Evolutionary conservation across 2,329 filamentous ascomycete genomes (phyloP), one percentile per base, ranked within the genome.

Genomic region (Microsporum canis): DNA sequence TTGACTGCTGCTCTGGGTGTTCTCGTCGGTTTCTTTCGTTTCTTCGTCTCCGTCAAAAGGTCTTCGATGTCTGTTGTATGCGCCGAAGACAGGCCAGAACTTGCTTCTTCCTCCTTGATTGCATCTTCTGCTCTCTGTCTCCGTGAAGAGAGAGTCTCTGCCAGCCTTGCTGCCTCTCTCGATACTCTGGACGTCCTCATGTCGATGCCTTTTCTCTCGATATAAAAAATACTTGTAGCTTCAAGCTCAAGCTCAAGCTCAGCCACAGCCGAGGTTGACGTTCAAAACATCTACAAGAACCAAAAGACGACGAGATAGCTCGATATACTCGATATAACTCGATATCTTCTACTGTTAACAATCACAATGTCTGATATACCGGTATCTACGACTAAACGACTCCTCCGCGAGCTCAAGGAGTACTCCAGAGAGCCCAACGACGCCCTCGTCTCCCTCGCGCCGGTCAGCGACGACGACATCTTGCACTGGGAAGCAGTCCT

Each of bases 101-200:
- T 62, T 5, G 63, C 59, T 38, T 31, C 45, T 14, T 51, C 27
- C 23, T 31, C 45, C 27, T 31, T 49, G 23, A 49, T 23, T 12
- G 23, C 23, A 4, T 49, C 39, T 43, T 27, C 43, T 47, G 2
- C 43, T 23, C 5, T 47, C 43, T 27, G 43, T 47, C 43, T 47
- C n/a, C 61, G 77, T 39, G 72, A 67, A 17, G 78, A 75, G n/a
- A 78, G 66, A 4, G 75, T 71, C 65, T 80, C 77, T 56, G 84
- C 74, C n/a, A 84, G 71, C 63, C 79, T 82, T 3, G 82, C 73
- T 0, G 84, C 82, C 33, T 86, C 83, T 67, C 78, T 78, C 6
- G 83, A 84, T 59, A 84, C 72, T 47, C 79, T 77, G 6, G 84
- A 85, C 3, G 82, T 81, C 47, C 80, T 77, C 83, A 85, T 85